Evolutionary conservation across 2,329 filamentous ascomycete genomes (phyloP).

Genomic region (Cordyceps fumosorosea): DNA sequence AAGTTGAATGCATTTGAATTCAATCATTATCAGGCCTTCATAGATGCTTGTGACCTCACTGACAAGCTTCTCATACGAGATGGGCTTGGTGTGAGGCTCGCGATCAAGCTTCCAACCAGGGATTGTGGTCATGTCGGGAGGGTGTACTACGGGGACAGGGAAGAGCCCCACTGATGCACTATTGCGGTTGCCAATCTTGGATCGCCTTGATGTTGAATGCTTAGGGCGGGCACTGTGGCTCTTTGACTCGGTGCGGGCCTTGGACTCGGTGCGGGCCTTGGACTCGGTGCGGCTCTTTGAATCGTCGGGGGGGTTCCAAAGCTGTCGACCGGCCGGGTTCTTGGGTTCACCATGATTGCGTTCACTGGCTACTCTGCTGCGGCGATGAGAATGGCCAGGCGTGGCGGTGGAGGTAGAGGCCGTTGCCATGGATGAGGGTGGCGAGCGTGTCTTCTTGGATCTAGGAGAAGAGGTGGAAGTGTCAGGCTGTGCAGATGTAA

Average conservation of each 20-base stretch:
- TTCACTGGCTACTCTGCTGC: conserved; percentile 6
- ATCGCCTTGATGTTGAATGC: background rate
- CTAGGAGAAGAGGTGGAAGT: background rate
- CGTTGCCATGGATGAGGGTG: too few species aligned
- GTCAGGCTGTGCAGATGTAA: conserved; percentile 15
- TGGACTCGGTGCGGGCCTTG: background rate
- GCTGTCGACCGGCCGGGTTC: conserved; percentile 19
- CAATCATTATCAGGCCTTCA: conserved; percentile 75
- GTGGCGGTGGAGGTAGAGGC: too few species aligned
- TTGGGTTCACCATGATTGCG: conserved; percentile 22
- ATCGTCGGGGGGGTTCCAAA: conserved; percentile 25
- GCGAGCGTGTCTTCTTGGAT: conserved; percentile 18
- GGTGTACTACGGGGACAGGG: background rate
- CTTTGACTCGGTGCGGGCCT: too few species aligned
- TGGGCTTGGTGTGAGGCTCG: conserved; percentile 58
- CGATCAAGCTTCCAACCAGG: background rate
- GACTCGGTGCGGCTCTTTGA: too few species aligned
- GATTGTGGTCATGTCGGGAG: background rate
- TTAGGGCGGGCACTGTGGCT: background rate
- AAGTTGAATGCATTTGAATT: conserved; percentile 80
- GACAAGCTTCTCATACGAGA: conserved; percentile 71
- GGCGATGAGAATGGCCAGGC: too few species aligned
- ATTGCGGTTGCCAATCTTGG: background rate
- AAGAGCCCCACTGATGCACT: background rate
- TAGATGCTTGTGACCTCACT: conserved; percentile 82